Evolutionary conservation across 495 filamentous ascomycete genomes (phyloP).

Genomic region (Trichocladium antarcticum): DNA sequence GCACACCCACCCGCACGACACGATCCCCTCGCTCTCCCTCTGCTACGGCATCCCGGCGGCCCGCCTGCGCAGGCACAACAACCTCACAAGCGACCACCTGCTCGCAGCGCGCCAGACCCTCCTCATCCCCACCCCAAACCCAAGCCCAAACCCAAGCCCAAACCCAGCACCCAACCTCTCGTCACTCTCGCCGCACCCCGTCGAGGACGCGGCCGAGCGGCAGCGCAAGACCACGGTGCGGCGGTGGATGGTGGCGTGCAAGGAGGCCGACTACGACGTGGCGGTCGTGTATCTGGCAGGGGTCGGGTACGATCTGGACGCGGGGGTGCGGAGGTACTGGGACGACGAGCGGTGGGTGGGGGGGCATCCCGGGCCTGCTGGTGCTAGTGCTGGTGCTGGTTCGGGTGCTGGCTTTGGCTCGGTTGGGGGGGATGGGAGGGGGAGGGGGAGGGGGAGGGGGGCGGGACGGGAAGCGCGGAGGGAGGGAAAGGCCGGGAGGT

Average conservation of each 20-base stretch:
- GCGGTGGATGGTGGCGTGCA: constrained; percentile 59
- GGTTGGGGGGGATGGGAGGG: constrained; percentile 7
- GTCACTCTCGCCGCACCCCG: neutral
- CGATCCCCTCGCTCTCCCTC: constrained; percentile 51
- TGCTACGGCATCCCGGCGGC: constrained; percentile 51
- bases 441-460: neutral
- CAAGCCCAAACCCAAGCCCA: constrained; percentile 18
- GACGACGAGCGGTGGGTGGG: constrained; percentile 64
- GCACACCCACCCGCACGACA: constrained; percentile 42
- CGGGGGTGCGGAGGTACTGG: constrained; percentile 48
- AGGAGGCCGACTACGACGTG: constrained; percentile 62
- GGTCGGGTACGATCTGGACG: constrained; percentile 50
- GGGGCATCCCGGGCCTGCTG: constrained; percentile 44
- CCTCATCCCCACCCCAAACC: constrained; percentile 54
- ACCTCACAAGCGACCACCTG: constrained; percentile 46
- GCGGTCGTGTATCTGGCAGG: constrained; percentile 60
- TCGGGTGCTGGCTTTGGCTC: constrained; percentile 27
- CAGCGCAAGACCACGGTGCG: constrained; percentile 52
- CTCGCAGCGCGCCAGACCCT: constrained; percentile 53
- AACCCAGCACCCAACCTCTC: constrained; percentile 41
- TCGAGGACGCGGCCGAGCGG: constrained; percentile 60
- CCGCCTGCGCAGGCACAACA: constrained; percentile 49
- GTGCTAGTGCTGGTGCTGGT: constrained; percentile 12
- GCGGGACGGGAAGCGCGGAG: neutral
- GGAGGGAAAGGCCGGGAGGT: neutral